These are phyloP conservation scores for Symbiodinium pilosum DNA, from an alignment of 73 alveolate species.

Conservation along the genomic window DNA sequence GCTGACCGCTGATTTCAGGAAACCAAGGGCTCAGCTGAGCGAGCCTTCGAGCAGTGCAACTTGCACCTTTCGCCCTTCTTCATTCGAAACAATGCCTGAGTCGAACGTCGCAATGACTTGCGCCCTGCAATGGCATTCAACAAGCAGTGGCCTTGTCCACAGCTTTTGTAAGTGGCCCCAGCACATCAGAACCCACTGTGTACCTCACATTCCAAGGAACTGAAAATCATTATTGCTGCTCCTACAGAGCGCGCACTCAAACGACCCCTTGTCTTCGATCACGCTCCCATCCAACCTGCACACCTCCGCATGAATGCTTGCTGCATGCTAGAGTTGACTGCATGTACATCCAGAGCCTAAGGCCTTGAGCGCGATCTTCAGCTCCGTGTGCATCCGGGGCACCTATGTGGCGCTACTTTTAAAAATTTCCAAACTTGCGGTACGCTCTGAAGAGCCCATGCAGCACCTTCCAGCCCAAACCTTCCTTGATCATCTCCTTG, in stretches of 20 bases:
- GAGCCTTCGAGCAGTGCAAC: constrained; percentile 41
- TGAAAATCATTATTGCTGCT: no score
- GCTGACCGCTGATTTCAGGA: background rate
- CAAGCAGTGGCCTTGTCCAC: constrained; percentile 8
- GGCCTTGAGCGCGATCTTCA: constrained; percentile 49
- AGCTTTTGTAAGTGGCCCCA: constrained; percentile 44
- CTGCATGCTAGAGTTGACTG: background rate
- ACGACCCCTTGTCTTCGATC: constrained; percentile 48
- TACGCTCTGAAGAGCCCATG: no score
- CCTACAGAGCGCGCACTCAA: background rate
- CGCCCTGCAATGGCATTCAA: background rate
- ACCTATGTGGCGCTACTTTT: no score
- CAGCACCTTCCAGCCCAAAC: constrained; percentile 95
- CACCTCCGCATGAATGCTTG: background rate
- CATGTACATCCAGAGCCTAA: background rate
- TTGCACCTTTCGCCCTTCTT: constrained; percentile 70
- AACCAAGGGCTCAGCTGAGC: no score
- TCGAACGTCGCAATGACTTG: background rate
- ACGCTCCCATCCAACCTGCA: constrained; percentile 23
- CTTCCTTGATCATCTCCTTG: constrained; percentile 95
- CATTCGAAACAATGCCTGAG: constrained; percentile 6
- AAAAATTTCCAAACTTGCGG: no score
- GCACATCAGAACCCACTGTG: constrained; percentile 12
- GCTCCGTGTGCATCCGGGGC: background rate
- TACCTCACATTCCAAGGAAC: background rate